Percentiles rank a stretch among this genome's conserved stretches.
phyloP scores from a whole-genome alignment of 177 flowering plant genomes.

The Vitis hybrid region DNA sequence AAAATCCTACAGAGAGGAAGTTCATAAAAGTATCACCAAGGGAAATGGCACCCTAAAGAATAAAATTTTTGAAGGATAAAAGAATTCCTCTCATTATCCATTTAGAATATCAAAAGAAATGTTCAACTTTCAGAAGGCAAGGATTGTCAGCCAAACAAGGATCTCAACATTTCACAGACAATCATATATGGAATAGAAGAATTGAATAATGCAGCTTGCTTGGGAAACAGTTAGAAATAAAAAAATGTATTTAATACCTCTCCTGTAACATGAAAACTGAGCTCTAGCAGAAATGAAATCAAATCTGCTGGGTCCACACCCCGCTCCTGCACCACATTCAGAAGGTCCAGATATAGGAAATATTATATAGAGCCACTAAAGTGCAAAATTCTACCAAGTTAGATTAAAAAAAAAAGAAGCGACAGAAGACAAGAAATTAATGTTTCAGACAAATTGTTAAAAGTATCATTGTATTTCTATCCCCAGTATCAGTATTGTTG shows the following conservation, averaged over 20 bases:
- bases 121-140: background rate
- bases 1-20: background rate
- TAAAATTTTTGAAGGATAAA: background rate
- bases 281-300: slow-evolving; percentile 87
- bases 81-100: background rate
- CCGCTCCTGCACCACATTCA: slow-evolving; percentile 55
- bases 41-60: background rate
- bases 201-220: background rate
- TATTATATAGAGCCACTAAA: background rate
- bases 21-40: background rate
- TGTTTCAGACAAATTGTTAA: no score
- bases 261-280: slow-evolving; percentile 89
- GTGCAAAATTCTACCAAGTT: background rate
- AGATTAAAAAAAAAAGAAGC: no score
- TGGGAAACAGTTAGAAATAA: background rate
- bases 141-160: background rate
- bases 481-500: no score
- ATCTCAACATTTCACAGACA: no score
- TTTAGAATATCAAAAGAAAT: background rate
- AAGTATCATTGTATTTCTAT: no score
- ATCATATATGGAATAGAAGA: no score
- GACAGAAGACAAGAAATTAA: background rate
- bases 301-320: slow-evolving; percentile 80
- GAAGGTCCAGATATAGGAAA: background rate
- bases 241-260: slow-evolving; percentile 45